Evolutionary conservation across 192 early-diverging fungal species (phyloP).

Genomic region (Lobosporangium transversale): DNA sequence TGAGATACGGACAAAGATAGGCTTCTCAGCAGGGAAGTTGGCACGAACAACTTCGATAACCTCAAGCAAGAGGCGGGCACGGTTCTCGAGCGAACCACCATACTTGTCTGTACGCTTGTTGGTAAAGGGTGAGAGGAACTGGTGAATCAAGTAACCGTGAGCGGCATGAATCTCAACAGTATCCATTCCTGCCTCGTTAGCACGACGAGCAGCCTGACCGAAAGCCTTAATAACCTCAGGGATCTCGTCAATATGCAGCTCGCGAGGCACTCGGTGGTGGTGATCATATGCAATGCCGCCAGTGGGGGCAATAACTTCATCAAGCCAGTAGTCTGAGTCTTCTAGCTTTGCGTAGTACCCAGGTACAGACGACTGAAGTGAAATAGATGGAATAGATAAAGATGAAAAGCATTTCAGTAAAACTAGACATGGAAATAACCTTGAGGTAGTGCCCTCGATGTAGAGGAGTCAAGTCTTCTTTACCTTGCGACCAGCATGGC

Average conservation of each 20-base stretch:
- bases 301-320: conserved; percentile 75
- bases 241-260: conserved; percentile 76
- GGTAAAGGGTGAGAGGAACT: conserved; percentile 82
- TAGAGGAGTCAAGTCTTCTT: background rate
- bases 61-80: conserved; percentile 73
- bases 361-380: background rate
- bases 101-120: conserved; percentile 93
- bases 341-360: conserved; percentile 1
- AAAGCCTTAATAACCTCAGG: conserved; percentile 69
- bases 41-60: conserved; percentile 5
- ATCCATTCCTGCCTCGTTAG: conserved; percentile 86
- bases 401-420: background rate
- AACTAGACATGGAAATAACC: too few species aligned
- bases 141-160: conserved; percentile 88
- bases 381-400: too few species aligned
- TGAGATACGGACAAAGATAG: conserved; percentile 12
- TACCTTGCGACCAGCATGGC: conserved; percentile 85
- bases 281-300: conserved; percentile 49
- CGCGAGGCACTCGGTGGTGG: conserved; percentile 55
- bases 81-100: conserved; percentile 92
- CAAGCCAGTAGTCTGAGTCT: conserved; percentile 72
- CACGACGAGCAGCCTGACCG: conserved; percentile 70
- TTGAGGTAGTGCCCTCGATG: too few species aligned
- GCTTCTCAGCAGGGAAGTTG: conserved; percentile 17
- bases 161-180: conserved; percentile 91